Evolutionary conservation across 2,329 filamentous ascomycete genomes (phyloP).

Genomic region (Penicillium sp.): DNA sequence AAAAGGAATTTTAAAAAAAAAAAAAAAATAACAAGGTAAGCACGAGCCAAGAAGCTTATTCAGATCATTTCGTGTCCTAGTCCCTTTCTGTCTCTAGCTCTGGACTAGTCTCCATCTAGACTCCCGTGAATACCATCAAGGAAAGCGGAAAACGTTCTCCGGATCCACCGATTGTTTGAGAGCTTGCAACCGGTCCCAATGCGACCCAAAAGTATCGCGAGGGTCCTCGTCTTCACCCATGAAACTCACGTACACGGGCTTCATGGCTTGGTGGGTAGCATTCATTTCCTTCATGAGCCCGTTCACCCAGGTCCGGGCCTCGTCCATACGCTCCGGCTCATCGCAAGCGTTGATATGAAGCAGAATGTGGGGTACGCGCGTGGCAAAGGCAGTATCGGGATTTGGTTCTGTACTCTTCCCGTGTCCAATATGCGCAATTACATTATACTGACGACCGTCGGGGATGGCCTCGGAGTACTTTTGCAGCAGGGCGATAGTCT

Average conservation of each 20-base stretch:
- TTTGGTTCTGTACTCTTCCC: neutral
- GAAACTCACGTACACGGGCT: neutral
- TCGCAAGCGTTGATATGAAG: neutral
- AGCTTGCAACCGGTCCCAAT: neutral
- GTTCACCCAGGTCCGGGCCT: neutral
- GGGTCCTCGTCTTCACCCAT: neutral
- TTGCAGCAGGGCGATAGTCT: neutral
- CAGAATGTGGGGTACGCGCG: neutral
- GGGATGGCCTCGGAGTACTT: constrained; percentile 1
- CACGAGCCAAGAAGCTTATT: neutral
- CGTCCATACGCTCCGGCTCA: neutral
- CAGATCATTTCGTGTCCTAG: neutral
- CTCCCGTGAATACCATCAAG: neutral
- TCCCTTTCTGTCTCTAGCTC: neutral
- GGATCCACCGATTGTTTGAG: neutral
- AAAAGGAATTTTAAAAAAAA: neutral
- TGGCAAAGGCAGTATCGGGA: neutral
- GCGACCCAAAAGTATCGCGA: neutral
- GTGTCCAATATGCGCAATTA: constrained; percentile 1
- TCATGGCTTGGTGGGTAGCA: neutral
- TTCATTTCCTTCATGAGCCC: neutral
- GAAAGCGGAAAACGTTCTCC: neutral
- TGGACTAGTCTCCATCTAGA: neutral
- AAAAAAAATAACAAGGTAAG: neutral
- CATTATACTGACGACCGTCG: neutral